Conservation (phyloP, 1,284 basidiomycete species). For the Leccinum griseonigrum region DNA sequence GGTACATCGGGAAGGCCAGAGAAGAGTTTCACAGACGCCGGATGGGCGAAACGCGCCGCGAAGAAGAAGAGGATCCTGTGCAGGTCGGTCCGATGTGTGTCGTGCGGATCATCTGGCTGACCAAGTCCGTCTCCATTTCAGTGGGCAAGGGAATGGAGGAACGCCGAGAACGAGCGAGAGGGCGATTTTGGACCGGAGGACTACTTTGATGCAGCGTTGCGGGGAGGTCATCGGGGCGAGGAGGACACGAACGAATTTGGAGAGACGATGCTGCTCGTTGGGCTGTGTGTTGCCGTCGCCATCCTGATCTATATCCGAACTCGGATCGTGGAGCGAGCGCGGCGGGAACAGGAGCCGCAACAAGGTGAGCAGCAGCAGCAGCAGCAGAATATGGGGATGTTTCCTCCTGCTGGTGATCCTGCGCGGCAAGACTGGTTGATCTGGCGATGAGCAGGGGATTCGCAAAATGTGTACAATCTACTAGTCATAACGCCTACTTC, state of each 20-base stretch:
- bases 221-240: slow-evolving; percentile 58
- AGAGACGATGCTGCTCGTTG: slow-evolving; percentile 70
- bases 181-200: slow-evolving; percentile 77
- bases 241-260: slow-evolving; percentile 60
- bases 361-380: slow-evolving; percentile 17
- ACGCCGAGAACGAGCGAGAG: slow-evolving; percentile 69
- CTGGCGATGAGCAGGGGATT: slow-evolving; percentile 32
- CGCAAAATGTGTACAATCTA: slow-evolving; percentile 6
- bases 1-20: slow-evolving; percentile 78
- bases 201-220: slow-evolving; percentile 68
- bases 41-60: slow-evolving; percentile 39
- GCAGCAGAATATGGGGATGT: slow-evolving; percentile 41
- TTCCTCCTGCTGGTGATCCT: slow-evolving; percentile 63
- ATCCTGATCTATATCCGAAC: slow-evolving; percentile 69
- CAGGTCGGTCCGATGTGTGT: slow-evolving; percentile 41
- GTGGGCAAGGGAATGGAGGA: slow-evolving; percentile 75
- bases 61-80: slow-evolving; percentile 68
- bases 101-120: slow-evolving; percentile 3
- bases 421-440: slow-evolving; percentile 66
- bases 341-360: slow-evolving; percentile 46
- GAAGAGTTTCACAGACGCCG: slow-evolving; percentile 66
- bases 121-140: slow-evolving; percentile 27
- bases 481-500: too few species aligned
- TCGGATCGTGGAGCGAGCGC: slow-evolving; percentile 64
- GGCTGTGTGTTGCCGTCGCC: slow-evolving; percentile 64